Evolutionary conservation across 2,329 filamentous ascomycete species (phyloP).

Genomic region (Beauveria asiatica): DNA sequence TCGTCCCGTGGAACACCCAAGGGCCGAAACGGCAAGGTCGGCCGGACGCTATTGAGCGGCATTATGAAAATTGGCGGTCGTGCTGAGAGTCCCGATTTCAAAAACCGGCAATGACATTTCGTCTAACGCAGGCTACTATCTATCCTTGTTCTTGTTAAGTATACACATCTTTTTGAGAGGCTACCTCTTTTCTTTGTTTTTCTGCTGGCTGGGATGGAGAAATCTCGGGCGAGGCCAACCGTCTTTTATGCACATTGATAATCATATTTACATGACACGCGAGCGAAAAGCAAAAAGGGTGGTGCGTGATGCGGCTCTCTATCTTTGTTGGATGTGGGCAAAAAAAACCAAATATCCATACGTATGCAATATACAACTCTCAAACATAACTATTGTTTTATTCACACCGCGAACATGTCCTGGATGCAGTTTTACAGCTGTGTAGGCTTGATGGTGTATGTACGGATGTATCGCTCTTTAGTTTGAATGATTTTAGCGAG

Average conservation of each 20-base stretch:
- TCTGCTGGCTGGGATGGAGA: neutral
- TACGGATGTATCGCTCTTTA: too few species aligned
- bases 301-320: neutral
- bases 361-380: neutral
- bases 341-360: neutral
- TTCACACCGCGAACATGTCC: too few species aligned
- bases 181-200: neutral
- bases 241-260: neutral
- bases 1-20: conserved; percentile 23
- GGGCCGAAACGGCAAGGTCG: conserved; percentile 31
- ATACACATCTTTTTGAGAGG: neutral
- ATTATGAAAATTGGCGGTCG: conserved; percentile 36
- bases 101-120: conserved; percentile 11
- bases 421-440: too few species aligned
- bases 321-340: neutral
- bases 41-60: conserved; percentile 33
- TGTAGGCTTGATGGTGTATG: too few species aligned
- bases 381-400: neutral
- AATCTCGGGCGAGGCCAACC: neutral
- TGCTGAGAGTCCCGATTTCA: conserved; percentile 32
- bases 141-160: neutral
- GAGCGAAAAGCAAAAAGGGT: neutral
- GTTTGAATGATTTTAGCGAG: too few species aligned
- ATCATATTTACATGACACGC: neutral
- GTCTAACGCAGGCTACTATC: neutral